These are phyloP conservation scores for Cenchrus americanus DNA, from an alignment of 176 grass and related monocot species.

Conservation along the genomic window DNA sequence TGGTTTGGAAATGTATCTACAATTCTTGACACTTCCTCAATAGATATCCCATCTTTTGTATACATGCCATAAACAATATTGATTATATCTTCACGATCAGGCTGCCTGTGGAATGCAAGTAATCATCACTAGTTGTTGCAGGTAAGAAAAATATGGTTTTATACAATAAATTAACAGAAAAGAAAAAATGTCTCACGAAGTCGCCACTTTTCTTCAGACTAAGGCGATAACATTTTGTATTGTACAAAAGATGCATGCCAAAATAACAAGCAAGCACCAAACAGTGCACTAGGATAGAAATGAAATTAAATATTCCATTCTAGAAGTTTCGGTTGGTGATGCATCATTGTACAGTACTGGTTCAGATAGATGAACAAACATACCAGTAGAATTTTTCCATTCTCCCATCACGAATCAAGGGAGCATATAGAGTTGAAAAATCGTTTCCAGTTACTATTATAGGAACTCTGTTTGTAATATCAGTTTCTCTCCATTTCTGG, in stretches of 20 bases:
- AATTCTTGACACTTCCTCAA: constrained; percentile 67
- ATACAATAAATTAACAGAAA: not conserved
- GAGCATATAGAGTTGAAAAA: constrained; percentile 91
- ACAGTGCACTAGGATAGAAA: not conserved
- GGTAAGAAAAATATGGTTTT: constrained; percentile 3
- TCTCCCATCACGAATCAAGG: constrained; percentile 89
- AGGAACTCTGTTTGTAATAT: constrained; percentile 81
- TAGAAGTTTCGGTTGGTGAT: not conserved
- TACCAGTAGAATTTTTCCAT: constrained; percentile 99
- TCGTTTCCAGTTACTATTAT: constrained; percentile 94
- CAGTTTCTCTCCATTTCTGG: constrained; percentile 88
- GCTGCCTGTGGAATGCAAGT: constrained; percentile 70
- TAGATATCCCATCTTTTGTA: constrained; percentile 75
- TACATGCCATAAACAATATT: constrained; percentile 93
- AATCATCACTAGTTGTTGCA: not conserved
- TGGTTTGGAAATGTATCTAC: constrained; percentile 90
- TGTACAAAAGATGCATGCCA: not conserved
- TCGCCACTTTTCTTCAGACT: constrained; percentile 9
- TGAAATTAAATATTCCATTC: not conserved
- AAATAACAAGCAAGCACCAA: not conserved
- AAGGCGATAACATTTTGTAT: constrained; percentile 21
- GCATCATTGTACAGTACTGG: not conserved
- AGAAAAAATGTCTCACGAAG: not conserved
- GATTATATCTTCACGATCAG: constrained; percentile 81
- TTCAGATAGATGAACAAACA: constrained; percentile 32